Base-by-base conservation (phyloP, 257 asterid genomes). In the Solanum gracilifrons region DNA sequence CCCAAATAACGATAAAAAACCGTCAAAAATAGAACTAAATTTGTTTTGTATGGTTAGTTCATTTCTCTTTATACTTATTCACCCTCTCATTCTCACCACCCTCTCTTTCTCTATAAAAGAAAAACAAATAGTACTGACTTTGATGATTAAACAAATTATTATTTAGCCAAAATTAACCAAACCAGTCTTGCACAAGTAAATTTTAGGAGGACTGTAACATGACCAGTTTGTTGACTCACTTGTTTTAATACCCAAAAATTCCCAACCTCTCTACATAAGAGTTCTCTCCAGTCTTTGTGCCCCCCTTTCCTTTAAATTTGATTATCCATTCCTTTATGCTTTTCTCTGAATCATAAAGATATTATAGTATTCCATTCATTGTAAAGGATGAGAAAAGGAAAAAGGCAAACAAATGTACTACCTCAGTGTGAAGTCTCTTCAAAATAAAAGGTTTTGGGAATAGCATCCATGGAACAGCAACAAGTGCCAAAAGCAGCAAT, bases 401-500 rank as follows among this genome's bases (percentile, higher is more conserved):
- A 31, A 31, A 66, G 27, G 48, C 23, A 31, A 27, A 21, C 69
- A 90, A 66, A 29, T 71, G 39, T 41, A 39, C 73, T 92, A 96
- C 99, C 99, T 96, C 96, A 9, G 95, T 88, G 68, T 96, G 94
- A 84, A 92, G 96, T 91, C 91, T 94, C 93, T 90, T 95, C 89
- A 96, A 89, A 90, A 96, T 95, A 87, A 95, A 96, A 90, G 99
- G 99, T 91, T 96, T 96, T 25, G 99, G 99, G 87, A 96, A 96
- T 89, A 96, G 99, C 99, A 96, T 96, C 98, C 99, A 96, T 20
- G 99, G 99, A 90, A 96, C 99, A 89, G 98, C 98, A 88, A 95
- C 92, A 88, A 94, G 73, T 87, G 99, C 99, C 83, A 89, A 88
- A 84, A 96, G 93, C 93, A 96, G 91, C 92, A 96, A 87, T 73